Percentiles rank a stretch among this genome's conserved stretches.
Conservation (phyloP, 163 green algal species). For the Coccomyxa subellipsoidea region DNA sequence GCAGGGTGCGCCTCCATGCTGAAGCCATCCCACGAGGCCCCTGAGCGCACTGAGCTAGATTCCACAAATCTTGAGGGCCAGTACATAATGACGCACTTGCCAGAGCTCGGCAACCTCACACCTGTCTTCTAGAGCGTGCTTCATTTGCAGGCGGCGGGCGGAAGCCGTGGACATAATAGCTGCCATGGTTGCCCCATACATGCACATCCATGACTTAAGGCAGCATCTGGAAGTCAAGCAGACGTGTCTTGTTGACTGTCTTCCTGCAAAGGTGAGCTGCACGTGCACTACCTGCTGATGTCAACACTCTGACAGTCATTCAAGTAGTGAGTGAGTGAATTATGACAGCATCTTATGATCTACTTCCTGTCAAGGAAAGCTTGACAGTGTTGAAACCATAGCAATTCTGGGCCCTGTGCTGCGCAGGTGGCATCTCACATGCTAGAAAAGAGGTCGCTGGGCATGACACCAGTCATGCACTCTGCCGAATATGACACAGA, state of each 20-base stretch:
- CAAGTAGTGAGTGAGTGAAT: too few relatives aligned
- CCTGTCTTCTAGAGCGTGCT: background rate
- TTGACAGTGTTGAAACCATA: too few relatives aligned
- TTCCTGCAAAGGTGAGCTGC: background rate
- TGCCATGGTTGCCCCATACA: background rate
- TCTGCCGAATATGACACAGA: background rate
- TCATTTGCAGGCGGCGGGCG: background rate
- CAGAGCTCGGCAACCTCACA: too few relatives aligned
- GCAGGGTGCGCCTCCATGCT: background rate
- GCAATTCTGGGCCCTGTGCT: too few relatives aligned
- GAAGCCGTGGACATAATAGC: background rate
- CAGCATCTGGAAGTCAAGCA: background rate
- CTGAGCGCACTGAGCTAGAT: too few relatives aligned
- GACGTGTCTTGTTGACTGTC: background rate
- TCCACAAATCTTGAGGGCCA: too few relatives aligned
- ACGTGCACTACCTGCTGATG: too few relatives aligned
- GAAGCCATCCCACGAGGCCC: too few relatives aligned
- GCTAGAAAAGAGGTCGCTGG: background rate
- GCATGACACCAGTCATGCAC: background rate
- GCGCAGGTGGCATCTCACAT: background rate
- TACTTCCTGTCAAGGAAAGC: too few relatives aligned
- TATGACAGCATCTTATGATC: too few relatives aligned
- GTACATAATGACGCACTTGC: too few relatives aligned
- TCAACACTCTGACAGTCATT: too few relatives aligned
- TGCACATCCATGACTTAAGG: background rate